Evolutionary conservation across 306 rosid genomes (phyloP), one percentile per base, ranked within the genome.

Genomic region (Myrica gale): DNA sequence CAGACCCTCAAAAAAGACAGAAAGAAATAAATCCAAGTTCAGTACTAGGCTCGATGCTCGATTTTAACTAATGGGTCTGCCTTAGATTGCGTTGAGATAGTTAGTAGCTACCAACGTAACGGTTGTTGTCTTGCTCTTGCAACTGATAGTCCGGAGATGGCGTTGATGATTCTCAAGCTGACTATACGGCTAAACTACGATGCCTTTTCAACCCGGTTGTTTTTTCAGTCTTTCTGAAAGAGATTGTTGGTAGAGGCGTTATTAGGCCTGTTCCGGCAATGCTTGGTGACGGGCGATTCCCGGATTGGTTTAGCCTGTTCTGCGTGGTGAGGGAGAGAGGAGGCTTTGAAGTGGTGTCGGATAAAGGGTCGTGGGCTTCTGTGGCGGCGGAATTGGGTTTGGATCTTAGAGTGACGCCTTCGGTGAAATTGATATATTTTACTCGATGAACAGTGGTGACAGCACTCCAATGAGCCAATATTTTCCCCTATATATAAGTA

Each of bases 221-320:
- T 56, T 75, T 92, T 52, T 74, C 83, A 15, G 63, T 57, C 82
- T 89, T 86, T 75, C 61, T 89, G 19, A 76, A 86, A 83, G 91
- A 89, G 72, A 73, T 58, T 71, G 69, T 73, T 69, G 79, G 60
- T 63, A 69, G 70, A 23, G 95, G 89, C 56, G n/a, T 65, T 68
- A 42, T 68, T 74, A 81, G 93, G 85, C 93, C 96, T 68, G 16
- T 79, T 62, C 92, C 96, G 5, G 90, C 84, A 61, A 68, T 89
- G 79, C 83, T 94, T 8, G 93, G 88, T 26, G 85, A 85, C 55
- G 83, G 87, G 52, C 86, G 80, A 9, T 46, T 74, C 43, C 76
- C 90, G 75, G 96, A 92, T 88, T 80, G 92, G 86, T 90, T 87
- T 81, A 83, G 79, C 57, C 79, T 95, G 72, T 86, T 86, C 55